Percentiles rank a stretch among this genome's conserved stretches.
phyloP scores from a whole-genome alignment of 2,329 filamentous ascomycete genomes.

The Lojkania enalia region DNA sequence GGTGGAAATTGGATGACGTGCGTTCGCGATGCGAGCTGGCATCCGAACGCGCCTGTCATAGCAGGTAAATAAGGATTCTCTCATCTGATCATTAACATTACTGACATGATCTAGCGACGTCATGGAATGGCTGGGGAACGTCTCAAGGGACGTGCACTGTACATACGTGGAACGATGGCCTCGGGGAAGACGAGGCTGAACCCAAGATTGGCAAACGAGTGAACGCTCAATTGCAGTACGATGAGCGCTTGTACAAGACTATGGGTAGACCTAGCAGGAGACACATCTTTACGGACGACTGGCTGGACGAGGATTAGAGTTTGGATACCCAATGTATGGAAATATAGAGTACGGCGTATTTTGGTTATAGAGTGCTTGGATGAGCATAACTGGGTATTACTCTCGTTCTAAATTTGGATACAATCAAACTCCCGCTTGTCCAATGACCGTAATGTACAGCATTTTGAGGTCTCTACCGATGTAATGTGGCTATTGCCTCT shows the following conservation, averaged over 20 bases:
- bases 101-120: slow-evolving; percentile 64
- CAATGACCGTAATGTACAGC: slow-evolving; percentile 39
- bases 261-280: slow-evolving; percentile 23
- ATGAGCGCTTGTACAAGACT: slow-evolving; percentile 39
- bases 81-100: neutral
- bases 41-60: slow-evolving; percentile 79
- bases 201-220: slow-evolving; percentile 40
- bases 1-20: slow-evolving; percentile 70
- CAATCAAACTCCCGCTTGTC: slow-evolving; percentile 43
- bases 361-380: too few relatives aligned
- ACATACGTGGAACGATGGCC: slow-evolving; percentile 74
- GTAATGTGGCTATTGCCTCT: neutral
- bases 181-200: slow-evolving; percentile 62
- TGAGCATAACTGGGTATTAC: neutral
- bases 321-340: neutral
- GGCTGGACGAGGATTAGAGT: slow-evolving; percentile 30
- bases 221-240: slow-evolving; percentile 42
- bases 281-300: slow-evolving; percentile 32
- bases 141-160: slow-evolving; percentile 74
- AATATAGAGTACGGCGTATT: neutral
- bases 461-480: slow-evolving; percentile 13
- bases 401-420: slow-evolving; percentile 30
- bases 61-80: slow-evolving; percentile 57
- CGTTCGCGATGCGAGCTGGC: slow-evolving; percentile 88
- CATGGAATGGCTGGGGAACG: slow-evolving; percentile 78